Conservation (phyloP, 768 basidiomycete species). For the Suillus tomentosus region DNA sequence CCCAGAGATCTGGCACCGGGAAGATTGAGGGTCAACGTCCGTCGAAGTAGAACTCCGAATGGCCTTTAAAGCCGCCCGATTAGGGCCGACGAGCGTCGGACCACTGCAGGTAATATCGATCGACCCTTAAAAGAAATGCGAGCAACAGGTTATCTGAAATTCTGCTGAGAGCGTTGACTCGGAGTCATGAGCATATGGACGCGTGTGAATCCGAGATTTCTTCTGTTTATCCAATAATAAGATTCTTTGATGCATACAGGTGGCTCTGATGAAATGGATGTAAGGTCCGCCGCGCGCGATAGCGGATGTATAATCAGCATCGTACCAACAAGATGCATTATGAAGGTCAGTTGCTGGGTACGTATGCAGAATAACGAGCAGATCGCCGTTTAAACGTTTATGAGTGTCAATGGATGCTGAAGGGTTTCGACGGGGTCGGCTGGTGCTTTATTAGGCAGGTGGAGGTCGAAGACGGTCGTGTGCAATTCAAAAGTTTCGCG, state of each 20-base stretch:
- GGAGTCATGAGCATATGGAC: too few relatives aligned
- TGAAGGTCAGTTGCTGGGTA: background rate
- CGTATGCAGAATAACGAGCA: background rate
- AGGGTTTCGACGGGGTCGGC: background rate
- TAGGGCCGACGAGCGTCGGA: background rate
- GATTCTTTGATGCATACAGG: too few relatives aligned
- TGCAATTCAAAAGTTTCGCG: background rate
- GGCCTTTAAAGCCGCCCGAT: background rate
- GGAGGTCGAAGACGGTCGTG: background rate
- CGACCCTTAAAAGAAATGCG: too few relatives aligned
- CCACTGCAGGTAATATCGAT: too few relatives aligned
- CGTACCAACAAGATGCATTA: background rate
- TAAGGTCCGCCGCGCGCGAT: too few relatives aligned
- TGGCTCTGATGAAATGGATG: too few relatives aligned
- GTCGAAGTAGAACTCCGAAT: background rate
- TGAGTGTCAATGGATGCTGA: background rate
- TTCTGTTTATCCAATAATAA: too few relatives aligned
- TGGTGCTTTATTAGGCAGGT: background rate
- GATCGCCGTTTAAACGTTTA: background rate
- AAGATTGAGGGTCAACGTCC: background rate
- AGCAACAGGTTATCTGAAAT: too few relatives aligned
- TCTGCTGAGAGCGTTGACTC: too few relatives aligned
- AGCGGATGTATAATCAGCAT: too few relatives aligned
- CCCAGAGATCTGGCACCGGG: background rate
- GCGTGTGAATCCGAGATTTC: too few relatives aligned